Evolutionary conservation across 495 filamentous ascomycete genomes (phyloP).

Genomic region (Penicillium bialowiezense): DNA sequence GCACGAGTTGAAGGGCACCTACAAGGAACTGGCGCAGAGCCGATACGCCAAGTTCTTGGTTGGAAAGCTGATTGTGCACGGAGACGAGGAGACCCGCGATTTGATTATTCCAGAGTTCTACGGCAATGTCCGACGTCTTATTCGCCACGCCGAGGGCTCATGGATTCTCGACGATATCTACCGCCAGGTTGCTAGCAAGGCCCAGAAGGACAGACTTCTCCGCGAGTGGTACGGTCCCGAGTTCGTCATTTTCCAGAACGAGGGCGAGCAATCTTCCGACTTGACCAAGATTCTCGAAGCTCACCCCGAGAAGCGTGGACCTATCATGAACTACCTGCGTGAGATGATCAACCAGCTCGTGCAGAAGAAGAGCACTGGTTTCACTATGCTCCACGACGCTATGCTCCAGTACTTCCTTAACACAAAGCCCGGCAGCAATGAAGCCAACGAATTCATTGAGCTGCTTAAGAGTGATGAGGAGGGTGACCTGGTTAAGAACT

Average conservation of each 20-base stretch:
- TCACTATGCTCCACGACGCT: slow-evolving; percentile 94
- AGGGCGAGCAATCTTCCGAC: slow-evolving; percentile 50
- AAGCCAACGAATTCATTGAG: slow-evolving; percentile 84
- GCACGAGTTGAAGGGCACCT: slow-evolving; percentile 80
- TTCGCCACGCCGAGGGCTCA: slow-evolving; percentile 91
- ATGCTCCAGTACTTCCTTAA: slow-evolving; percentile 96
- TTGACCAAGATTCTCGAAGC: slow-evolving; percentile 69
- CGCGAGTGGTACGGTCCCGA: slow-evolving; percentile 97
- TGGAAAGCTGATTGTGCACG: slow-evolving; percentile 88
- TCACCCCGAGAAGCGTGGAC: slow-evolving; percentile 76
- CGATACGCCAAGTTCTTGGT: slow-evolving; percentile 96
- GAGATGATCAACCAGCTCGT: slow-evolving; percentile 85
- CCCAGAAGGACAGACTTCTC: slow-evolving; percentile 79
- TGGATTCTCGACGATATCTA: slow-evolving; percentile 99
- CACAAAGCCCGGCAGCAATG: slow-evolving; percentile 68
- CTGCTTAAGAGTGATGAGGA: slow-evolving; percentile 86
- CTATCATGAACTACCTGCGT: slow-evolving; percentile 79
- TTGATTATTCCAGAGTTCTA: slow-evolving; percentile 92
- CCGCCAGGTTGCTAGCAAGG: slow-evolving; percentile 73
- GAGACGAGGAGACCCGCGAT: slow-evolving; percentile 78
- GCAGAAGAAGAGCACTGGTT: slow-evolving; percentile 93
- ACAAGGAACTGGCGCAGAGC: slow-evolving; percentile 81
- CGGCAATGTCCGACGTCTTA: slow-evolving; percentile 83
- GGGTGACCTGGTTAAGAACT: slow-evolving; percentile 83
- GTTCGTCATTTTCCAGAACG: slow-evolving; percentile 75